Conservation (phyloP, 78 protist species). For the Isochrysis galbana region DNA sequence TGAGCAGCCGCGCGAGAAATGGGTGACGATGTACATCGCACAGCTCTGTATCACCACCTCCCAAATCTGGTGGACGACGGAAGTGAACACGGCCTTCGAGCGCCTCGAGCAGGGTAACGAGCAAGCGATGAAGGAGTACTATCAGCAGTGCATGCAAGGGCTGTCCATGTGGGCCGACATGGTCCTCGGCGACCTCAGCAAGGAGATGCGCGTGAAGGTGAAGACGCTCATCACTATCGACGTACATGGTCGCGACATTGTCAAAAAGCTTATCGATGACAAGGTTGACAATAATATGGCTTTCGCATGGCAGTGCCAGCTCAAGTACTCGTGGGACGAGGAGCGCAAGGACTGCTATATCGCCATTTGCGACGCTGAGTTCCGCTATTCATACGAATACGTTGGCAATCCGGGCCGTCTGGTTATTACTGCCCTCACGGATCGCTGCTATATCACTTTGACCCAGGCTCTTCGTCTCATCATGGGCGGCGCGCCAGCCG, state of each 20-base stretch:
- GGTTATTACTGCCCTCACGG: slow-evolving; percentile 93
- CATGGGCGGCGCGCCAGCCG: slow-evolving; percentile 93
- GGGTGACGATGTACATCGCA: slow-evolving; percentile 76
- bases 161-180: slow-evolving; percentile 22
- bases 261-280: slow-evolving; percentile 51
- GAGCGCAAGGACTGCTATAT: slow-evolving; percentile 21
- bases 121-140: slow-evolving; percentile 65
- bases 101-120: slow-evolving; percentile 78
- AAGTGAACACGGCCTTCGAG: slow-evolving; percentile 66
- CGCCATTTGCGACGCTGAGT: slow-evolving; percentile 71
- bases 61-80: slow-evolving; percentile 65
- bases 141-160: slow-evolving; percentile 28
- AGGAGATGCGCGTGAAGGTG: slow-evolving; percentile 46
- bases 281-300: slow-evolving; percentile 29
- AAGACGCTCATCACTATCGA: slow-evolving; percentile 82
- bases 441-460: slow-evolving; percentile 91
- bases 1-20: slow-evolving; percentile 64
- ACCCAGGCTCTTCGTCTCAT: slow-evolving; percentile 81
- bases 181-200: slow-evolving; percentile 56
- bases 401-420: slow-evolving; percentile 83
- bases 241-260: slow-evolving; percentile 86
- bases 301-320: slow-evolving; percentile 77
- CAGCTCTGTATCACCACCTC: slow-evolving; percentile 63
- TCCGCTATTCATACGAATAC: slow-evolving; percentile 78
- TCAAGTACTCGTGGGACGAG: slow-evolving; percentile 65